A percentile compares a stretch with the other conserved stretches of the same genome.
Evolutionary conservation across 306 rosid species (phyloP).

Genomic region (Nissolia schottii): DNA sequence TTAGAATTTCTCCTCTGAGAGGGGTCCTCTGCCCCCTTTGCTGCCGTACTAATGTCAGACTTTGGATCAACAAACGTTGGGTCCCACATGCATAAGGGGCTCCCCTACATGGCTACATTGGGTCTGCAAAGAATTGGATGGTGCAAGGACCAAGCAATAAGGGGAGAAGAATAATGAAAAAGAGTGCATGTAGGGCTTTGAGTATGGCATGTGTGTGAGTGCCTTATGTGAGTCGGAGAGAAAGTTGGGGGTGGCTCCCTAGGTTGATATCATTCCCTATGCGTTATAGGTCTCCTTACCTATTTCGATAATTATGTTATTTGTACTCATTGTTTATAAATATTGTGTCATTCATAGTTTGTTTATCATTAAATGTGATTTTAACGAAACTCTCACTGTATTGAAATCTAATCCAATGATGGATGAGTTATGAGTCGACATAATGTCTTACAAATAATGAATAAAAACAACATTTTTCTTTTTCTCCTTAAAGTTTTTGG

Average conservation of each 20-base stretch:
- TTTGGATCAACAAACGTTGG: constrained; percentile 28
- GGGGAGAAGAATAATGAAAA: constrained; percentile 46
- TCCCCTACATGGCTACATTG: not conserved
- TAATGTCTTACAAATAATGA: too few species aligned
- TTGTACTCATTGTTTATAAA: too few species aligned
- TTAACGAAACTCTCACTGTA: too few species aligned
- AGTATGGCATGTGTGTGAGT: constrained; percentile 39
- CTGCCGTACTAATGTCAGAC: constrained; percentile 15
- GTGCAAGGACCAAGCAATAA: constrained; percentile 24
- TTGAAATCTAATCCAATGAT: too few species aligned
- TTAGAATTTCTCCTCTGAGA: too few species aligned
- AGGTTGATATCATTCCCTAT: constrained; percentile 72
- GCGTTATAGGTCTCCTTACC: constrained; percentile 29
- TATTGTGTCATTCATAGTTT: too few species aligned
- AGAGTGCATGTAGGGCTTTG: constrained; percentile 76
- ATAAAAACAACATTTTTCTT: too few species aligned
- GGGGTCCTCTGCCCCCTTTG: not conserved
- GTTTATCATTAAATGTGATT: too few species aligned
- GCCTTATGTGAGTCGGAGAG: constrained; percentile 29
- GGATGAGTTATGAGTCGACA: too few species aligned
- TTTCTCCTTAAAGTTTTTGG: constrained; percentile 33
- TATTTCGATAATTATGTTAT: too few species aligned
- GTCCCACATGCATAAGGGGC: constrained; percentile 28
- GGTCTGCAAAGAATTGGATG: constrained; percentile 20
- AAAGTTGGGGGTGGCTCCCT: constrained; percentile 34